Evolutionary conservation across 2,329 filamentous ascomycete species (phyloP), one percentile per base, ranked within the genome.

Genomic region (Westerdykella sp.): DNA sequence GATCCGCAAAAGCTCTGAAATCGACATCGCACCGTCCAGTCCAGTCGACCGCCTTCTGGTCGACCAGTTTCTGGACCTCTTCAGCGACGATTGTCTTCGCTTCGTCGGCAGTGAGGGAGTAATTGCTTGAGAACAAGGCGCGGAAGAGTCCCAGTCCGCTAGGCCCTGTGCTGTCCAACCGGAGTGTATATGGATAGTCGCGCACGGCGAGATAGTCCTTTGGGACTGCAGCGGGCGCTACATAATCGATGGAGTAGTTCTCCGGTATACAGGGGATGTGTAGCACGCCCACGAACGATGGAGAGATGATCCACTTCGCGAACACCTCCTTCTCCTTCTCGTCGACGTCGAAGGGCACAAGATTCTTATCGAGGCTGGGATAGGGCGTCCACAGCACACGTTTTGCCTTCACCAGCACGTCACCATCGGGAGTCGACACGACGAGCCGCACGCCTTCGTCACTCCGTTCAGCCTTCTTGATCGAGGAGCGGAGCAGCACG

Each of bases 201-300:
- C 51, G 48, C 10, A 57, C 16, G 1, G 45, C 44, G 9, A 56
- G 39, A 23, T 57, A 45, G 14, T 58, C 40, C 10, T 35, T 28
- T 3, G 48, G 54, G 5, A 48, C 46, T 1, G 40, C 45, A 5
- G 39, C 23, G 3, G 36, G 18, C 6, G 50, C 42, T 2, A 53
- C 9, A 25, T 45, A 58, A 5, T 28, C 45, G 32, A 54, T 43
- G 3, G 50, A 48, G 12, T 41, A 34, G 41, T 52, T 55, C 32
- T 57, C 50, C 1, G 51, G 51, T 22, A 59, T 44, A 35, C 55
- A 58, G 2, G 51, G 46, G 6, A 56, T 51, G 5, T 48, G 39
- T 3, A 44, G 21, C 13, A 58, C 34, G 12, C 47, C 54, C 30
- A 56, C 44, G 21, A 42, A 56, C 11, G 48, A 45, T 16, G 45